Evolutionary conservation across 306 rosid species (phyloP), one percentile per base, ranked within the genome.

Genomic region (Quercus suber): DNA sequence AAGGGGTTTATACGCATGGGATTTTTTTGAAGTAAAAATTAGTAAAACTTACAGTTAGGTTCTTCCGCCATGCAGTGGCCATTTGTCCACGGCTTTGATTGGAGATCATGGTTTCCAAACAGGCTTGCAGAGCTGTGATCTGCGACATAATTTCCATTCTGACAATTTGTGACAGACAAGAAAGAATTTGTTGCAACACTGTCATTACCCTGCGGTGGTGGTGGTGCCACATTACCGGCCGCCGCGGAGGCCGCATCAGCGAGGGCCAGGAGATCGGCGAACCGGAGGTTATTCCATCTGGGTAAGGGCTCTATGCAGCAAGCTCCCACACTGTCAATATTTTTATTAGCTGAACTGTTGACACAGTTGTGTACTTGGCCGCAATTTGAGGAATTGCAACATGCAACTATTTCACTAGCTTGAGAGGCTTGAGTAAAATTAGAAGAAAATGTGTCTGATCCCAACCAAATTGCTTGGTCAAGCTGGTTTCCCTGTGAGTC

Each of bases 371-470:
- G 13, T 23, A 43, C 33, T 14, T 49, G 20, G 53, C 73, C 10
- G 55, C 20, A 68, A 31, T n/a, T 35, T 14, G 52, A 23, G 15
- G 52, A 68, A 19, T 68, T n/a, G 72, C 52, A 68, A 70, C 74
- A 70, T 45, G 56, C 74, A 43, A 23, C 74, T 20, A 23, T 21
- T 56, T n/a, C 20, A 70, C 4, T 43, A 5, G 55, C 28, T n/a
- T 43, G 55, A 41, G 55, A 69, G 55, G 30, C 55, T 69, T 41
- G 55, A 1, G 73, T 20, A 69, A 21, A 41, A 37, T 33, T 6
- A 49, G 57, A 55, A 49, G 69, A 63, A 35, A 7, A 33, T 68
- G 64, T 53, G 52, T 33, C 60, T 73, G 76, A 73, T 73, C 30
- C 76, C 64, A n/a, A 55, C 64, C 65, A 55, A 30, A 21, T 53